Evolutionary conservation across 768 basidiomycete species (phyloP).

Genomic region (Leccinum barrowsii): DNA sequence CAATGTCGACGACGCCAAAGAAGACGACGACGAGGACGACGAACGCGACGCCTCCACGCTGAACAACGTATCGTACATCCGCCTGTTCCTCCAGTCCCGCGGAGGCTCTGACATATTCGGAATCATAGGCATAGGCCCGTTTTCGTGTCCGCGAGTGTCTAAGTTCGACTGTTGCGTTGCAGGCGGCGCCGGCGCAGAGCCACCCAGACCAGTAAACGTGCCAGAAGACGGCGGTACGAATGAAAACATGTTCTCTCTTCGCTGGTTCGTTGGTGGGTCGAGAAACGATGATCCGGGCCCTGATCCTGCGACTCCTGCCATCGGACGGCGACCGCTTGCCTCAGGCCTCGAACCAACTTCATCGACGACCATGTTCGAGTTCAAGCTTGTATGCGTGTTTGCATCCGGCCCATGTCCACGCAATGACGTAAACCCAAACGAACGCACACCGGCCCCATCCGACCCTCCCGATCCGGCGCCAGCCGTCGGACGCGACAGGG

Average conservation of each 20-base stretch:
- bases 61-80: constrained; percentile 10
- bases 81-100: constrained; percentile 15
- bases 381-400: constrained; percentile 13
- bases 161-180: background rate
- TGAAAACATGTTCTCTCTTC: constrained; percentile 13
- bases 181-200: background rate
- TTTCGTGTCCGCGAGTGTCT: constrained; percentile 1
- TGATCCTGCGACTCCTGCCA: background rate
- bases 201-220: constrained; percentile 1
- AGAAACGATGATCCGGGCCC: constrained; percentile 7
- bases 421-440: background rate
- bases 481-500: constrained; percentile 3
- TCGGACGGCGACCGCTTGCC: constrained; percentile 5
- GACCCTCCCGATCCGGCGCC: background rate
- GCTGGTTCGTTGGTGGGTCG: constrained; percentile 4
- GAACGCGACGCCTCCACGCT: constrained; percentile 14
- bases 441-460: constrained; percentile 12
- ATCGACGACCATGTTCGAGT: constrained; percentile 12
- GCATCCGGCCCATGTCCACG: constrained; percentile 19
- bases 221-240: constrained; percentile 8
- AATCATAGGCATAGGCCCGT: constrained; percentile 1
- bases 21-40: constrained; percentile 17
- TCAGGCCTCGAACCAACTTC: constrained; percentile 2
- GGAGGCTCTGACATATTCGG: constrained; percentile 10
- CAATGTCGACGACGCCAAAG: constrained; percentile 6